Evolutionary conservation across 176 grass and related monocot species (phyloP).

Genomic region (Dendrocalamus sinicus): DNA sequence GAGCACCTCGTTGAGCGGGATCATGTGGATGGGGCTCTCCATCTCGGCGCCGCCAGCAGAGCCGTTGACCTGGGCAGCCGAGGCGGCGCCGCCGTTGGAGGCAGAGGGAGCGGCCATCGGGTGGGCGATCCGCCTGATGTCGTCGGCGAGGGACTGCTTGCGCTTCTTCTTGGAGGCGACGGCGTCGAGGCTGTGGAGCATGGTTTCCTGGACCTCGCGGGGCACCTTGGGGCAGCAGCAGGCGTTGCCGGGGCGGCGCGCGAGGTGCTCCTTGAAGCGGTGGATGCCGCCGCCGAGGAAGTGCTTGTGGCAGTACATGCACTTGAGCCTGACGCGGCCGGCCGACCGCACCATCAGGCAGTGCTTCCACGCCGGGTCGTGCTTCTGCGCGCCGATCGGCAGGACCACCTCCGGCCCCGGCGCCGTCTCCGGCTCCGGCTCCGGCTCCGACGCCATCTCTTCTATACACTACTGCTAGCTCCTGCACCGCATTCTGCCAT

Average conservation of each 20-base stretch:
- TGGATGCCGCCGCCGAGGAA: constrained; percentile 95
- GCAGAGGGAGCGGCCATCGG: constrained; percentile 2
- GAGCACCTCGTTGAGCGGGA: constrained; percentile 59
- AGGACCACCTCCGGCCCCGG: constrained; percentile 54
- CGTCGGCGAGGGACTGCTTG: constrained; percentile 54
- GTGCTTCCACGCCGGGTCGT: constrained; percentile 95
- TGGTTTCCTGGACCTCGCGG: constrained; percentile 65
- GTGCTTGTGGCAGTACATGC: constrained; percentile 83
- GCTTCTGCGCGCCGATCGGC: constrained; percentile 82
- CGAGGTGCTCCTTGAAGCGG: constrained; percentile 99
- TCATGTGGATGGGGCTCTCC: constrained; percentile 49
- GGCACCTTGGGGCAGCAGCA: constrained; percentile 88
- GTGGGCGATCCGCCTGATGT: constrained; percentile 35
- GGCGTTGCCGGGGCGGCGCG: constrained; percentile 82
- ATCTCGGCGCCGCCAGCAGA: neutral
- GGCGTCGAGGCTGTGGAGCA: constrained; percentile 74
- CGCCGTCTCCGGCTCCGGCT: constrained; percentile 34
- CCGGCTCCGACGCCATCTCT: constrained; percentile 33
- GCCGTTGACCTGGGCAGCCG: neutral
- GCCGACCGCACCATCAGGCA: constrained; percentile 78
- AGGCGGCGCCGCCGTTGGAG: neutral
- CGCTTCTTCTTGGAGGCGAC: constrained; percentile 71
- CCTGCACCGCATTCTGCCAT: neutral
- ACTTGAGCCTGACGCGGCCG: constrained; percentile 71
- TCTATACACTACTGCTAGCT: neutral